A percentile compares a stretch with the other conserved stretches of the same genome.
Evolutionary conservation across 2,329 filamentous ascomycete species (phyloP).

Genomic region (Aspergillus puulaauensis): DNA sequence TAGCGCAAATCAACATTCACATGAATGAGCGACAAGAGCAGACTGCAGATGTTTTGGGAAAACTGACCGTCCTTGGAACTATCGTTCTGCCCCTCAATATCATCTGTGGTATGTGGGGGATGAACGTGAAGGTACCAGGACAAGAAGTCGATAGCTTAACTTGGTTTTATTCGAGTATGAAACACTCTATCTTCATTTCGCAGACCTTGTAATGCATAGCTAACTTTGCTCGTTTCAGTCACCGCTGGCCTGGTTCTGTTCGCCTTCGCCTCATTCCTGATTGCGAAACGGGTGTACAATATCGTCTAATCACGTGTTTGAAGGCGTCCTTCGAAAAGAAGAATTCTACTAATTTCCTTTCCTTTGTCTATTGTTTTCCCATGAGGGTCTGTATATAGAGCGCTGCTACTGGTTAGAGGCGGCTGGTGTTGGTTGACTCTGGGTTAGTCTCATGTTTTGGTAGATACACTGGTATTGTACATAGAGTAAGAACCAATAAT

Average conservation of each 20-base stretch:
- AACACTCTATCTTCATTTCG: not conserved
- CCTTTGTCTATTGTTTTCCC: not conserved
- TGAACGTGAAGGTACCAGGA: constrained; percentile 96
- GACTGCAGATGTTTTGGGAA: constrained; percentile 91
- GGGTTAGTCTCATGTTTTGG: not conserved
- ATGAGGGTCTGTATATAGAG: constrained; percentile 1
- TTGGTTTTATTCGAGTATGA: constrained; percentile 67
- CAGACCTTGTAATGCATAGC: not conserved
- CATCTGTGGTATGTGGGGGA: constrained; percentile 96
- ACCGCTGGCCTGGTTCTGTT: constrained; percentile 76
- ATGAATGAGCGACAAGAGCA: constrained; percentile 98
- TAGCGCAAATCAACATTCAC: constrained; percentile 98
- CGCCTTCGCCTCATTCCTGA: constrained; percentile 73
- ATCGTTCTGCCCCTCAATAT: constrained; percentile 99
- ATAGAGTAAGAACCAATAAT: not conserved
- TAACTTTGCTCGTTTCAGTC: constrained; percentile 36
- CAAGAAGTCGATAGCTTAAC: constrained; percentile 76
- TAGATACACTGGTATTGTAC: constrained; percentile 2
- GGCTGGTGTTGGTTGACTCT: not conserved
- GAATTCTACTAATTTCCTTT: not conserved
- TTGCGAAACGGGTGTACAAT: constrained; percentile 80
- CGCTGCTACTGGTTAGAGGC: not conserved
- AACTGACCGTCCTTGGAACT: constrained; percentile 91
- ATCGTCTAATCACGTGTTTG: constrained; percentile 57
- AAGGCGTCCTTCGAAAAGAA: not conserved